Percentiles rank a stretch among this genome's conserved stretches.
Evolutionary conservation across 495 filamentous ascomycete species (phyloP).

Genomic region (Penicillium samsonianum): DNA sequence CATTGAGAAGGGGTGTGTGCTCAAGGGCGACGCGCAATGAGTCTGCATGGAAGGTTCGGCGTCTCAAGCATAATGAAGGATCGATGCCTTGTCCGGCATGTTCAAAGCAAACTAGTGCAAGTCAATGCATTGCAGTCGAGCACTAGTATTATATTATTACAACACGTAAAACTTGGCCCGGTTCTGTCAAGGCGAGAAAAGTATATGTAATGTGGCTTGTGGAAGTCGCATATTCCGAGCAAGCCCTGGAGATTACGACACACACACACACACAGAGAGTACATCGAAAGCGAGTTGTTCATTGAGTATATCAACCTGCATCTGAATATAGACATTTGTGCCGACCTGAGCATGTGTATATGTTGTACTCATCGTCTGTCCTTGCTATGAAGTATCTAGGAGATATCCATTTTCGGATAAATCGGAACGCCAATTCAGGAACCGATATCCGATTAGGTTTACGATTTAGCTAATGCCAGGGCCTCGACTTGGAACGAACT

Average conservation of each 20-base stretch:
- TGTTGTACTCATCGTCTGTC: neutral
- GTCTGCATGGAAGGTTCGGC: neutral
- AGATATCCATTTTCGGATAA: neutral
- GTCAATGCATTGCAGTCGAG: neutral
- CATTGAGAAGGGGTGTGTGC: neutral
- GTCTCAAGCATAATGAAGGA: neutral
- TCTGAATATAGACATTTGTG: neutral
- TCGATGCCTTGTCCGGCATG: neutral
- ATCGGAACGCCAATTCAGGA: neutral
- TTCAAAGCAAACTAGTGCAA: neutral
- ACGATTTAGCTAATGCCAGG: neutral
- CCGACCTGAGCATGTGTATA: neutral
- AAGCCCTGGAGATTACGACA: neutral
- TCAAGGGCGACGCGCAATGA: neutral
- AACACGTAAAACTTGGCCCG: neutral
- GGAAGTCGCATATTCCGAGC: neutral
- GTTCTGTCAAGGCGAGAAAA: neutral
- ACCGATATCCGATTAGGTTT: neutral
- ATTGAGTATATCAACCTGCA: neutral
- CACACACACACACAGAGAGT: neutral
- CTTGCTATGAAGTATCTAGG: neutral
- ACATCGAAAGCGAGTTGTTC: neutral
- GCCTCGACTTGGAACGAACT: neutral
- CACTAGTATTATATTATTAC: neutral
- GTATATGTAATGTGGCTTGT: neutral